Percentiles rank a stretch among this genome's conserved stretches.
phyloP scores from a whole-genome alignment of 2,329 filamentous ascomycete species.

The Claviceps arundinis region DNA sequence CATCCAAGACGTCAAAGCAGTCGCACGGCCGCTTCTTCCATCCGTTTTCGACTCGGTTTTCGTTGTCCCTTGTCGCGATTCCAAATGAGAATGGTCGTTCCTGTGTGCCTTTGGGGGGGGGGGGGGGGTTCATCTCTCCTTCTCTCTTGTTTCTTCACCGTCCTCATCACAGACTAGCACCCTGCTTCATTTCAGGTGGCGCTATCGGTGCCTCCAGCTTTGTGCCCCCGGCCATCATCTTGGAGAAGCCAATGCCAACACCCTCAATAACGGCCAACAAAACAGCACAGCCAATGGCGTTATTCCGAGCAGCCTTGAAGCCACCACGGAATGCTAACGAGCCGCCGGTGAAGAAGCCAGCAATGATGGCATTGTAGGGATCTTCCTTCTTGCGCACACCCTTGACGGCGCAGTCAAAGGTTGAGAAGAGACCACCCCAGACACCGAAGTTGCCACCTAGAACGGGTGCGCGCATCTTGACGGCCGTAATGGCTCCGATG shows the following conservation, averaged over 20 bases:
- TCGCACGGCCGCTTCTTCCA: not conserved
- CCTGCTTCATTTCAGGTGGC: constrained; percentile 15
- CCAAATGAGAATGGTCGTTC: not conserved
- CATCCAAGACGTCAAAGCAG: not conserved
- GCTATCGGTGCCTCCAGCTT: constrained; percentile 51
- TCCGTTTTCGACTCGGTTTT: not conserved
- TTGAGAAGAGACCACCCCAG: constrained; percentile 92
- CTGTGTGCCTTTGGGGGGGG: not conserved
- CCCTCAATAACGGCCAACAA: constrained; percentile 93
- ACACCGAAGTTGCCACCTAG: constrained; percentile 96
- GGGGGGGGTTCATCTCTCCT: not conserved
- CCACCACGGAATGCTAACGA: constrained; percentile 85
- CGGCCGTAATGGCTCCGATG: constrained; percentile 90
- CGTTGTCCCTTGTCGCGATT: not conserved
- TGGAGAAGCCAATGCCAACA: constrained; percentile 88
- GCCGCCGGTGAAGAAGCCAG: constrained; percentile 92
- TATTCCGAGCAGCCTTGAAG: constrained; percentile 82
- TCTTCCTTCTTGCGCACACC: constrained; percentile 92
- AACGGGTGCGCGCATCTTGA: constrained; percentile 93
- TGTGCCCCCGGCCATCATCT: constrained; percentile 85
- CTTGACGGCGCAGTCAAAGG: constrained; percentile 94
- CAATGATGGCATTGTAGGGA: constrained; percentile 94
- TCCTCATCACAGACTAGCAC: not conserved
- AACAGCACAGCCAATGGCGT: constrained; percentile 89
- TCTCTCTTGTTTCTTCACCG: not conserved